Conservation (phyloP, 78 protist genomes). For the Capsaspora owczarzaki region DNA sequence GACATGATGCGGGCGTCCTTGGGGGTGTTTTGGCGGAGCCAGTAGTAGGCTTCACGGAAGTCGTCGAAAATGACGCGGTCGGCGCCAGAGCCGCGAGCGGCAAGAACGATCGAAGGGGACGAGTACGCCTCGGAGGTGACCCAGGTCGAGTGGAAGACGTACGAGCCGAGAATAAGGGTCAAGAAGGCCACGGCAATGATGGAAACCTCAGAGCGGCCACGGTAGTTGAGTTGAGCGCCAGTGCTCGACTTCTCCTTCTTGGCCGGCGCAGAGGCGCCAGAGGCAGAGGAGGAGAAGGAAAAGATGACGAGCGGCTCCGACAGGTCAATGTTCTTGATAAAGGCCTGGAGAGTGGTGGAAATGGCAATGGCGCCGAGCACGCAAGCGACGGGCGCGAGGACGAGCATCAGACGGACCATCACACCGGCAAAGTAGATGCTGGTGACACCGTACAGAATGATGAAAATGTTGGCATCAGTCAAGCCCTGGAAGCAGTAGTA, state of each 20-base stretch:
- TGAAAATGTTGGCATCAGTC: conserved; percentile 77
- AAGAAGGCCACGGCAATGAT: conserved; percentile 26
- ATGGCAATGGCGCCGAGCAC: conserved; percentile 79
- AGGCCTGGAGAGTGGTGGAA: conserved; percentile 13
- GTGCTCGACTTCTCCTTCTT: not conserved
- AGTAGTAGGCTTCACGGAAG: conserved; percentile 96
- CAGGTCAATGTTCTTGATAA: not conserved
- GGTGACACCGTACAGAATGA: conserved; percentile 73
- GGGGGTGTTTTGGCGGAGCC: conserved; percentile 94
- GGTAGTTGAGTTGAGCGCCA: not conserved
- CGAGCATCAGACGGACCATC: conserved; percentile 96
- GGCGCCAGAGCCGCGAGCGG: conserved; percentile 75
- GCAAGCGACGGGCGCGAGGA: conserved; percentile 89
- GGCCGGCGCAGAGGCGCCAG: conserved; percentile 1
- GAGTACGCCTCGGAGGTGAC: conserved; percentile 93
- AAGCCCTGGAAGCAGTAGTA: conserved; percentile 73
- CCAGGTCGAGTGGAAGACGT: conserved; percentile 90
- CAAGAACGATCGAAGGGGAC: conserved; percentile 92
- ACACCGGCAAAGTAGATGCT: conserved; percentile 86
- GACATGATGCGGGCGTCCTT: conserved; percentile 86
- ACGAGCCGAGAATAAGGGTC: conserved; percentile 64
- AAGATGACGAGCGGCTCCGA: not conserved
- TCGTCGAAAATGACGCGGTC: conserved; percentile 86
- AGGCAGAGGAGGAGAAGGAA: not conserved
- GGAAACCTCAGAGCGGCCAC: too few species aligned